These are phyloP conservation scores for Ehretia macrophylla DNA, from an alignment of 257 asterid species.

Conservation along the genomic window DNA sequence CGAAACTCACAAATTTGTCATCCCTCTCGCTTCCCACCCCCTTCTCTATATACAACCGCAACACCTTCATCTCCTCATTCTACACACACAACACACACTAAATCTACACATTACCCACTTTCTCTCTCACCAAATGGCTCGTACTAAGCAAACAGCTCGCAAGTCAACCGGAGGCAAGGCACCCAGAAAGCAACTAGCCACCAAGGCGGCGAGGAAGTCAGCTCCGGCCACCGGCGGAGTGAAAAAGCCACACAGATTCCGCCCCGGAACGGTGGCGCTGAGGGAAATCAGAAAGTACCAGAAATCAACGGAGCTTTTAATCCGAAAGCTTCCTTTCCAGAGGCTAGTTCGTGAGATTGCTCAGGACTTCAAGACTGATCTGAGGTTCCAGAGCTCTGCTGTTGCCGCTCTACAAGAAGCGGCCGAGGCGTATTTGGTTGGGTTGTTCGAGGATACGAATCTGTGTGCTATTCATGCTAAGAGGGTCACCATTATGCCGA, in stretches of 20 bases:
- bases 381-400: constrained; percentile 76
- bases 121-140: constrained; percentile 35
- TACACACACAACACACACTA: too few species aligned
- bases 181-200: constrained; percentile 74
- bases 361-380: constrained; percentile 79
- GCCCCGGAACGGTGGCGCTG: constrained; percentile 77
- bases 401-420: constrained; percentile 79
- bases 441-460: constrained; percentile 63
- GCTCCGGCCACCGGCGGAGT: constrained; percentile 85
- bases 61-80: too few species aligned
- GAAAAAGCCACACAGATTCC: constrained; percentile 76
- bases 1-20: too few species aligned
- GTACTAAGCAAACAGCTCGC: constrained; percentile 75
- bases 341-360: constrained; percentile 72
- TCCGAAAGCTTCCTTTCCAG: constrained; percentile 71
- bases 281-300: constrained; percentile 75
- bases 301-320: constrained; percentile 64
- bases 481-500: constrained; percentile 77
- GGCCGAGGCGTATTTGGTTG: constrained; percentile 65
- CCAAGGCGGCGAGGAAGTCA: constrained; percentile 76
- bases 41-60: too few species aligned
- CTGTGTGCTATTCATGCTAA: constrained; percentile 71
- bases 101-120: too few species aligned
- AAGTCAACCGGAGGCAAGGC: constrained; percentile 82
- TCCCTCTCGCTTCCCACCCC: too few species aligned